Conservation (phyloP, 345 rosid species). For the Cardamine chenopodiifolia region DNA sequence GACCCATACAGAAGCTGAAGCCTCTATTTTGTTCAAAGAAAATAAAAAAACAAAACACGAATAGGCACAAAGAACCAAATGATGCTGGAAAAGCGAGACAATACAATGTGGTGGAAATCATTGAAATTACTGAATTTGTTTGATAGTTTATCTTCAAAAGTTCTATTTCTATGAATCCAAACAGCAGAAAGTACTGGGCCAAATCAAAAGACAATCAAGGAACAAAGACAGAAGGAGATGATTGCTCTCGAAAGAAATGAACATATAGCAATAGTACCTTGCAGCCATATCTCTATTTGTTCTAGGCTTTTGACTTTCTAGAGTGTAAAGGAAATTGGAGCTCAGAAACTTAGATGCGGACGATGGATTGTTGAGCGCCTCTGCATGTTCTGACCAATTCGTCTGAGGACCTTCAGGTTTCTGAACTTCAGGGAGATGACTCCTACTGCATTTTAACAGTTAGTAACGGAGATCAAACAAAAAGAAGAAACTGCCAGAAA, state of each 20-base stretch:
- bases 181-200: constrained; percentile 1
- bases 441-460: constrained; percentile 45
- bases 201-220: constrained; percentile 3
- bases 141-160: not conserved
- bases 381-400: constrained; percentile 77
- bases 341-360: constrained; percentile 52
- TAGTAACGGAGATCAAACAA: not conserved
- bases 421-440: constrained; percentile 46
- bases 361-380: constrained; percentile 46
- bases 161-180: constrained; percentile 17
- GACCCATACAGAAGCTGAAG: too few relatives aligned
- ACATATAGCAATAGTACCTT: constrained; percentile 45
- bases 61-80: not conserved
- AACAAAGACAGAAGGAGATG: constrained; percentile 6
- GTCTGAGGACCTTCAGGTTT: constrained; percentile 55
- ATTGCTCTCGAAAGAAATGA: constrained; percentile 5
- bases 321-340: constrained; percentile 66
- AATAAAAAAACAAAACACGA: constrained; percentile 9
- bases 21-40: not conserved
- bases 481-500: constrained; percentile 24
- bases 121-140: not conserved
- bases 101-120: not conserved
- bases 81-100: constrained; percentile 2
- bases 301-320: constrained; percentile 68
- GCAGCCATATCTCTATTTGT: constrained; percentile 48